Conservation (phyloP, 2,329 filamentous ascomycete species). For the Magnaporthiopsis incrustans region DNA sequence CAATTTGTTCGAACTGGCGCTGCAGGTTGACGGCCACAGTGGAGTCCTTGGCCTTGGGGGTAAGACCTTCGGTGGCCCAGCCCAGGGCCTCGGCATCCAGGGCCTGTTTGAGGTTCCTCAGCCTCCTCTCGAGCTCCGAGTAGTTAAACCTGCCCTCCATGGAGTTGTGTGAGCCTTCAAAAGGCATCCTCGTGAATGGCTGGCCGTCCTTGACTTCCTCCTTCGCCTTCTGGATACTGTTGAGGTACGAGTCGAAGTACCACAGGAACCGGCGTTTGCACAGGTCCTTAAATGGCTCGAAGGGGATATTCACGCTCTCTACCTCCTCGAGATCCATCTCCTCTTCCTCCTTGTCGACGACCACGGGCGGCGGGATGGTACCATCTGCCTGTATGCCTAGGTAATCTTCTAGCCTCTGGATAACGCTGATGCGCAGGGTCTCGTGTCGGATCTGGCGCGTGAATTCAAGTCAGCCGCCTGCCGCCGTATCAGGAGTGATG, state of each 20-base stretch:
- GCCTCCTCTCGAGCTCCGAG: slow-evolving; percentile 58
- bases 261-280: slow-evolving; percentile 89
- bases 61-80: slow-evolving; percentile 65
- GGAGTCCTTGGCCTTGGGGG: slow-evolving; percentile 54
- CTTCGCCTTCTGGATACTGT: slow-evolving; percentile 58
- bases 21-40: slow-evolving; percentile 75
- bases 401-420: slow-evolving; percentile 75
- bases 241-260: slow-evolving; percentile 87
- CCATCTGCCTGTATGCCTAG: slow-evolving; percentile 55
- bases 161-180: slow-evolving; percentile 65
- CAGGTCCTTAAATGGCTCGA: slow-evolving; percentile 83
- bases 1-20: slow-evolving; percentile 77
- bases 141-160: slow-evolving; percentile 90
- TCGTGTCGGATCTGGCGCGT: slow-evolving; percentile 73
- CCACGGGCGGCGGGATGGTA: slow-evolving; percentile 25
- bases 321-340: slow-evolving; percentile 42
- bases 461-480: slow-evolving; percentile 9
- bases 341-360: slow-evolving; percentile 27
- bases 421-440: slow-evolving; percentile 75
- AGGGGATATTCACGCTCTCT: slow-evolving; percentile 47
- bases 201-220: slow-evolving; percentile 55
- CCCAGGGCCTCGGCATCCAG: slow-evolving; percentile 62
- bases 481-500: neutral
- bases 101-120: slow-evolving; percentile 59
- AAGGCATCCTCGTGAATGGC: slow-evolving; percentile 74